Percentiles rank a stretch among this genome's conserved stretches.
Evolutionary conservation across 83 land plant genomes (phyloP).

Genomic region (Diphasiastrum complanatum): DNA sequence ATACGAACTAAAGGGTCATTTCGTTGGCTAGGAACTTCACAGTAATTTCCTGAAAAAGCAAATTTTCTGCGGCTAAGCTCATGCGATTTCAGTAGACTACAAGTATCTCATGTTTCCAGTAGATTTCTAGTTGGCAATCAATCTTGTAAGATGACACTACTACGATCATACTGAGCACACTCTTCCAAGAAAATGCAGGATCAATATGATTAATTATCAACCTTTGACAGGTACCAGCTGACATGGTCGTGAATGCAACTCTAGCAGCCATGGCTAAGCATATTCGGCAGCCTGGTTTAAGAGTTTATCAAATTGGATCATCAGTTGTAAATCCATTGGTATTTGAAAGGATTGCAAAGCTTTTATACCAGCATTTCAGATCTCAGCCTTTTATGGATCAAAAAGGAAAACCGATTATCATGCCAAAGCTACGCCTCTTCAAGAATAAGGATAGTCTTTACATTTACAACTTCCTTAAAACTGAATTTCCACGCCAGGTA

Average conservation of each 20-base stretch:
- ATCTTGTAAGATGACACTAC: no score
- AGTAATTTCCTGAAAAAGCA: no score
- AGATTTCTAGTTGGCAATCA: no score
- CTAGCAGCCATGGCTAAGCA: slow-evolving; percentile 72
- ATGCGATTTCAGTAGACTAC: no score
- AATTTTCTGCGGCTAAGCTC: no score
- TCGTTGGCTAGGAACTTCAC: no score
- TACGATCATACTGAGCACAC: no score
- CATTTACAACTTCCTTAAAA: slow-evolving; percentile 25
- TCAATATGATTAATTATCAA: not conserved
- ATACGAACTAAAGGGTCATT: no score
- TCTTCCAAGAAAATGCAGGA: not conserved
- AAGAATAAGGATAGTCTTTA: slow-evolving; percentile 47
- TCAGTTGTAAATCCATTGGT: slow-evolving; percentile 72
- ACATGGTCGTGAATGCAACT: slow-evolving; percentile 88
- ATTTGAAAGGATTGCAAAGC: slow-evolving; percentile 43
- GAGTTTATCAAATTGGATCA: slow-evolving; percentile 75
- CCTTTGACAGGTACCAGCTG: slow-evolving; percentile 72
- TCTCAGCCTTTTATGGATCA: slow-evolving; percentile 52
- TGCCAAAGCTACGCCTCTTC: slow-evolving; percentile 41
- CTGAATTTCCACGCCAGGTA: slow-evolving; percentile 22
- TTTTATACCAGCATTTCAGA: slow-evolving; percentile 53
- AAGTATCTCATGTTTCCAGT: no score
- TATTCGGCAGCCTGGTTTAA: slow-evolving; percentile 35
- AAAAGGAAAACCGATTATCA: slow-evolving; percentile 46